Evolutionary conservation across 2,329 filamentous ascomycete genomes (phyloP), one percentile per base, ranked within the genome.

Genomic region (Calonectria multiphialidica): DNA sequence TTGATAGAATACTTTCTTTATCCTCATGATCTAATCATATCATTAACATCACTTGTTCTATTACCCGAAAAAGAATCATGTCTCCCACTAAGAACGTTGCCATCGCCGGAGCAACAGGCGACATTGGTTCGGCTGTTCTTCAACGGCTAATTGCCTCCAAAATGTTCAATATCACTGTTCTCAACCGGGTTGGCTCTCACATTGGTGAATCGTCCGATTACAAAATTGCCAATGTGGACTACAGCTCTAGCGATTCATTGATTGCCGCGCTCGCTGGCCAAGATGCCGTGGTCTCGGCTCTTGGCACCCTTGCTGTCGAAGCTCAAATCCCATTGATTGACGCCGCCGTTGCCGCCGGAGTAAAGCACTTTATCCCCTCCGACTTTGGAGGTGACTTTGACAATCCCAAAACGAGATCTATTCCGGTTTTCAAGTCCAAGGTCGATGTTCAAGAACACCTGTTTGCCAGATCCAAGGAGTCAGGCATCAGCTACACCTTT

Each of bases 351-450:
- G 86, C 86, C 2, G 90, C 90, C 4, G 90, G 91, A 5, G 90
- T 93, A 0, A 86, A 90, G 78, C 87, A 90, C 15, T 91, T 92
- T 82, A 82, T 93, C 30, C 90, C 91, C 1, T 89, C 89, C 2
- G 90, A 93, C 70, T 93, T 87, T 57, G 85, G 84, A 37, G 75
- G 78, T 37, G 79, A 86, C 82, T 71, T 82, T 13, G 28, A 55
- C n/a, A 66, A 79, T n/a, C 80, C 81, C 9, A 80, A 85, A 64
- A 75, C 81, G 55, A 73, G 83, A 68, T 62, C 80, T 2, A 84
- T 93, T 1, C 87, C 90, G 1, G 77, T 90, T 1, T 91, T 90
- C 69, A 81, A 78, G 2, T 80, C 80, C 72, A 93, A 93, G 79
- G 49, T 87, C 16, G 77, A 82, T 8, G 70, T 84, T 1, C 78